phyloP scores from a whole-genome alignment of 2,329 filamentous ascomycete species.

The Diaporthe sp. region DNA sequence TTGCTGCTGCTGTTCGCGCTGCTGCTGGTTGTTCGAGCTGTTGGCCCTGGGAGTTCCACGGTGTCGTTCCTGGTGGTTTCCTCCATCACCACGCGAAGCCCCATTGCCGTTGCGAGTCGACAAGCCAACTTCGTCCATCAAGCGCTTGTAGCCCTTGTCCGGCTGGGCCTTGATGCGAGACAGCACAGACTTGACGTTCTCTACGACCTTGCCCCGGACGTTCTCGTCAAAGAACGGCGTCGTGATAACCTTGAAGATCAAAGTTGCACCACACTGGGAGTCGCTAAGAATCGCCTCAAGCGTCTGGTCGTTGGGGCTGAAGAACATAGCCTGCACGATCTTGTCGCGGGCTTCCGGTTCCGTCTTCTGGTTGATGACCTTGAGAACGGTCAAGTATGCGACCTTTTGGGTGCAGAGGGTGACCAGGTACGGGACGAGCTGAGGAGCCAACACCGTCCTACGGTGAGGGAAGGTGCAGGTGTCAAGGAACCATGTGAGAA shows the following conservation, averaged over 20 bases:
- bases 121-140: constrained; percentile 98
- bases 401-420: constrained; percentile 99
- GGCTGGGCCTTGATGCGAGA: constrained; percentile 93
- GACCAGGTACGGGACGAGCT: constrained; percentile 92
- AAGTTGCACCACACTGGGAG: constrained; percentile 90
- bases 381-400: constrained; percentile 95
- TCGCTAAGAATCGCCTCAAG: constrained; percentile 93
- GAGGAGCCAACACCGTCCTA: constrained; percentile 90
- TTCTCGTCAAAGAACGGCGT: constrained; percentile 97
- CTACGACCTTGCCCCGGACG: constrained; percentile 88
- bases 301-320: constrained; percentile 86
- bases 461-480: constrained; percentile 96
- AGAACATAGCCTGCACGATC: constrained; percentile 92
- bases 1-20: constrained; percentile 52
- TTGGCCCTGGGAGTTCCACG: constrained; percentile 71
- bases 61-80: constrained; percentile 64
- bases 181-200: constrained; percentile 92
- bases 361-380: constrained; percentile 98
- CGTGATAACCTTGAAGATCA: constrained; percentile 99
- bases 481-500: constrained; percentile 98
- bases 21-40: constrained; percentile 57
- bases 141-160: constrained; percentile 94
- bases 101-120: constrained; percentile 72
- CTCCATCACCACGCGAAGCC: constrained; percentile 61
- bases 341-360: constrained; percentile 93